Conservation (phyloP, 495 filamentous ascomycete species). For the Penicillium herquei region DNA sequence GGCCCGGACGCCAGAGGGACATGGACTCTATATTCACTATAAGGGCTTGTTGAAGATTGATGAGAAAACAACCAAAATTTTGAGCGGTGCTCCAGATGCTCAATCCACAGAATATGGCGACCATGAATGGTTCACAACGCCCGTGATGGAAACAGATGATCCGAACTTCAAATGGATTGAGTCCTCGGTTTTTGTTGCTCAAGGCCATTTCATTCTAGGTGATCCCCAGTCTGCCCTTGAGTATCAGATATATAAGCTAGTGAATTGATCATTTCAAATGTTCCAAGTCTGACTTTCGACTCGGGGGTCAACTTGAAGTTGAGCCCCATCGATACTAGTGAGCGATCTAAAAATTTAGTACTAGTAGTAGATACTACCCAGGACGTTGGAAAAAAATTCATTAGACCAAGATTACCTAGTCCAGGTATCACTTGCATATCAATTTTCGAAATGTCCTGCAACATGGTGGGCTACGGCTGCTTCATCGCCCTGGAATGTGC, state of each 20-base stretch:
- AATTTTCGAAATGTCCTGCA: constrained; percentile 26
- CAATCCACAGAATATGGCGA: background rate
- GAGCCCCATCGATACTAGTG: no score
- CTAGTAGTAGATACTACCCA: no score
- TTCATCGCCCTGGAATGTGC: constrained; percentile 26
- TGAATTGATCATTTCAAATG: no score
- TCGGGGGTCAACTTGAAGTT: no score
- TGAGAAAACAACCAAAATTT: background rate
- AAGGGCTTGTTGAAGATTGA: background rate
- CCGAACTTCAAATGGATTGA: background rate
- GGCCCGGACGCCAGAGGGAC: background rate
- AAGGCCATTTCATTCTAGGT: background rate
- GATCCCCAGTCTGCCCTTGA: background rate
- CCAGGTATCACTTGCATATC: background rate
- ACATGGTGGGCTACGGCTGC: constrained; percentile 32
- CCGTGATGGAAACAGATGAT: background rate
- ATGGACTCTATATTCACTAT: background rate
- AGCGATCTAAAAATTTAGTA: background rate
- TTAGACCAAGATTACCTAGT: no score
- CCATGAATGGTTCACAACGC: background rate
- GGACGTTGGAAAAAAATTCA: no score
- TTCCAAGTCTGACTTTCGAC: no score
- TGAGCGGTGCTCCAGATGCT: background rate
- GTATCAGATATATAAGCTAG: background rate
- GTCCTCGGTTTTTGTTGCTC: background rate